These are phyloP conservation scores for Teratosphaeria epicoccoides DNA, from an alignment of 2,329 filamentous ascomycete genomes.

Conservation along the genomic window DNA sequence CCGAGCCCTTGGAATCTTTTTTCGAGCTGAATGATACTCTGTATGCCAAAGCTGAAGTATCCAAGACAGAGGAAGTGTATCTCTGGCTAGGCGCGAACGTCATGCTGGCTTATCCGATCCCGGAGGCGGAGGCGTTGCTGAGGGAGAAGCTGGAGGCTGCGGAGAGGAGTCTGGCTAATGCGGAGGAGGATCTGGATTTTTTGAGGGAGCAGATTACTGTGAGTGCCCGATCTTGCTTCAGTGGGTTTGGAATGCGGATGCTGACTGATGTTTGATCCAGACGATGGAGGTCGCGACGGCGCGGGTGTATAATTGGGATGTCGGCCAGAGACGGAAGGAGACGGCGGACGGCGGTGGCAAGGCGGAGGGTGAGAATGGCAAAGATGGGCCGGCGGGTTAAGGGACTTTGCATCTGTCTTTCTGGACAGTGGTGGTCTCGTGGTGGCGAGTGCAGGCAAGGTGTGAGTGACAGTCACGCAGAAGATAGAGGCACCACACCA, in stretches of 20 bases:
- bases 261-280: conserved; percentile 34
- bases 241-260: too few relatives aligned
- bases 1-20: conserved; percentile 72
- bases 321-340: conserved; percentile 88
- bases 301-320: conserved; percentile 98
- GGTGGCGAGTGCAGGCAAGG: too few relatives aligned
- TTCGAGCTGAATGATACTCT: conserved; percentile 96
- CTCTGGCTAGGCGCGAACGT: conserved; percentile 98
- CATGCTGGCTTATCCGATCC: conserved; percentile 89
- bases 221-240: too few relatives aligned
- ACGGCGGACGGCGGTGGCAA: conserved; percentile 46
- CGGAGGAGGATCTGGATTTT: conserved; percentile 94
- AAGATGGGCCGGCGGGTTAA: neutral
- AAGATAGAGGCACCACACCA: too few relatives aligned
- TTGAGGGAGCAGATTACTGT: conserved; percentile 93
- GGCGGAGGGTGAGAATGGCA: conserved; percentile 7
- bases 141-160: conserved; percentile 68
- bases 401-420: neutral
- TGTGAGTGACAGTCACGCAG: too few relatives aligned
- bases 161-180: conserved; percentile 69
- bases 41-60: conserved; percentile 76
- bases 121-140: conserved; percentile 73
- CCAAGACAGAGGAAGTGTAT: conserved; percentile 81
- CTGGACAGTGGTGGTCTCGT: too few relatives aligned
- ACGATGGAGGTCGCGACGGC: conserved; percentile 95